Base-by-base conservation (phyloP, 2,329 filamentous ascomycete species). In the Cryphonectria naterciae region DNA sequence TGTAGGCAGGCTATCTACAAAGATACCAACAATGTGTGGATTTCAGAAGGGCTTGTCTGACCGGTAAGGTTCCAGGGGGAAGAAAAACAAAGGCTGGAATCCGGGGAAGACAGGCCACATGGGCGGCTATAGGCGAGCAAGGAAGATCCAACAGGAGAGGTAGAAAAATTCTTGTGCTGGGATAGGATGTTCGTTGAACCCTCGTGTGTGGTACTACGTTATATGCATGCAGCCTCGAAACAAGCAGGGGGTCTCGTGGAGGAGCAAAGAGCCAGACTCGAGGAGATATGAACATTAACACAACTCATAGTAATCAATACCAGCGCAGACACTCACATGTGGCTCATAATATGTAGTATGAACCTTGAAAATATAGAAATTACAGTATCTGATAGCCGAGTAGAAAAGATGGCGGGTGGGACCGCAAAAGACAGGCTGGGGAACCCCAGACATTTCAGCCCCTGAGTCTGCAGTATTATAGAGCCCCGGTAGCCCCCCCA, bases 401-500 rank as follows among this genome's bases (percentile, higher is more conserved):
- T 5, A 8, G 8, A 13, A 39, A 11, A n/a, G 22, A n/a, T n/a
- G 46, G 35, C 35, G 58, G 58, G 58, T 61, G 17, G 35, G 6
- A 22, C 58, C 35, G 19, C 58, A 5, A 35, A 13, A 39, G 58
- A 61, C 58, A 61, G 19, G 32, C 60, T 25, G 60, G 60, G 37
- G 19, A 46, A 25, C 19, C 37, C 61, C 37, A 41, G n/a, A n/a
- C 32, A n/a, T 35, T 25, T 8, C 32, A 25, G 5, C 37, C 35
- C 60, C 60, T 62, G 35, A 62, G 35, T 39, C 10, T 6, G 43
- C 22, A 22, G 43, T 22, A 22, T 46, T 5, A 43, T 17, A 22
- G 28, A 19, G n/a, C 19, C 41, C n/a, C 37, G 11, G 2, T 28
- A 10, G 64, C 10, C 49, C 62, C 49, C 62, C 69, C 70, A 66